Conservation (phyloP, 805 yeast genomes). For the Tetrapisispora arboricola region DNA sequence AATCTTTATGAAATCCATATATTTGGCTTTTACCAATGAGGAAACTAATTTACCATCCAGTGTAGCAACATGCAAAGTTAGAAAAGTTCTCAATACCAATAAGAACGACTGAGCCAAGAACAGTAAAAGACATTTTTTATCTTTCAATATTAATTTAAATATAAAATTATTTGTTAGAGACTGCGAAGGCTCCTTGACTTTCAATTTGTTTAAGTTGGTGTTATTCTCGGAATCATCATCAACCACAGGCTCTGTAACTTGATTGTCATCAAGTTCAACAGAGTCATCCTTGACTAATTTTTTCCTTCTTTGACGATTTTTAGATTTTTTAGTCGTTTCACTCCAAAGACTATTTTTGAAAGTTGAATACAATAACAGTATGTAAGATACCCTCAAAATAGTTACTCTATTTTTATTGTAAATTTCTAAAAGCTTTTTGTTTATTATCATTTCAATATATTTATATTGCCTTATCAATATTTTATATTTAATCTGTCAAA, state of each 20-base stretch:
- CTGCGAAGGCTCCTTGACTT: conserved; percentile 4
- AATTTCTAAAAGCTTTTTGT: conserved; percentile 4
- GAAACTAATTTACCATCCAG: conserved; percentile 83
- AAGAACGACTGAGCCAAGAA: conserved; percentile 46
- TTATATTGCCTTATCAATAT: no score
- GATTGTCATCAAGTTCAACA: not conserved
- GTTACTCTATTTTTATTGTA: conserved; percentile 21
- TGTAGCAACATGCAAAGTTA: conserved; percentile 74
- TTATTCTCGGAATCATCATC: no score
- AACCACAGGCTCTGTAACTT: no score
- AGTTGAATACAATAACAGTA: conserved; percentile 19
- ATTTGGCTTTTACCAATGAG: conserved; percentile 60
- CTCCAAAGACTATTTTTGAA: conserved; percentile 11
- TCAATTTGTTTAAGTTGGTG: not conserved
- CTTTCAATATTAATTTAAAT: conserved; percentile 17
- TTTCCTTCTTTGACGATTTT: conserved; percentile 3
- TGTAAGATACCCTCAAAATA: conserved; percentile 22
- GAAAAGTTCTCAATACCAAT: conserved; percentile 54
- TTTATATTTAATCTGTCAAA: no score
- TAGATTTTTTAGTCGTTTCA: conserved; percentile 5
- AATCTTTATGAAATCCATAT: conserved; percentile 51
- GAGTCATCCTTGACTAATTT: conserved; percentile 1
- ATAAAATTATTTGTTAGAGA: conserved; percentile 12
- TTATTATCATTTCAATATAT: not conserved
- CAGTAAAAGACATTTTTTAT: conserved; percentile 23